Conservation (phyloP, 106 monocot species). For the Iris macrosiphon region DNA sequence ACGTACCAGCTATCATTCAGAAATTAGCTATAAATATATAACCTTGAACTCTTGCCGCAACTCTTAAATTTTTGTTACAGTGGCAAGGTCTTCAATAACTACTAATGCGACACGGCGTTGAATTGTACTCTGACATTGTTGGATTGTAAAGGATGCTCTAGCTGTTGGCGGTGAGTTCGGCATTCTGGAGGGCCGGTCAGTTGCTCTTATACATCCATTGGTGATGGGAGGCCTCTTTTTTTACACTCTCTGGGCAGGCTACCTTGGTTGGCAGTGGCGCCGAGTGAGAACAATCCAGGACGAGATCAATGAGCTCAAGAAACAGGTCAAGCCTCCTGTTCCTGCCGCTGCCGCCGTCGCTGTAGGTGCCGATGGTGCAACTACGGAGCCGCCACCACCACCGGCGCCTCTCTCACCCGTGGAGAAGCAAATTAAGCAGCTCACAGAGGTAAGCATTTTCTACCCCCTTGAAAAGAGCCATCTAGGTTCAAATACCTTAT, state of each 20-base stretch:
- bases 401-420: slow-evolving; percentile 30
- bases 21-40: too few species aligned
- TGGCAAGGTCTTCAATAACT: too few species aligned
- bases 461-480: too few species aligned
- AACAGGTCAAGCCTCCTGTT: slow-evolving; percentile 42
- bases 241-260: slow-evolving; percentile 79
- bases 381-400: slow-evolving; percentile 2
- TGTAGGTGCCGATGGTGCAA: slow-evolving; percentile 10
- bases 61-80: too few species aligned
- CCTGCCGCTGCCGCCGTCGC: slow-evolving; percentile 15
- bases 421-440: slow-evolving; percentile 58
- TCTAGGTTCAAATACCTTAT: too few species aligned
- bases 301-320: slow-evolving; percentile 91
- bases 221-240: slow-evolving; percentile 78
- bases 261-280: slow-evolving; percentile 97
- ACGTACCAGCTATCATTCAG: too few species aligned
- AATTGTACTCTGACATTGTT: too few species aligned
- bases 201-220: slow-evolving; percentile 73
- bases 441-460: slow-evolving; percentile 45
- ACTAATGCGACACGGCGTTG: too few species aligned
- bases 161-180: slow-evolving; percentile 75
- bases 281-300: slow-evolving; percentile 78
- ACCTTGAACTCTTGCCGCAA: too few species aligned
- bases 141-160: slow-evolving; percentile 31
- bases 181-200: slow-evolving; percentile 69